phyloP scores from a whole-genome alignment of 148 eudicot genomes.

The Silene uniflora region DNA sequence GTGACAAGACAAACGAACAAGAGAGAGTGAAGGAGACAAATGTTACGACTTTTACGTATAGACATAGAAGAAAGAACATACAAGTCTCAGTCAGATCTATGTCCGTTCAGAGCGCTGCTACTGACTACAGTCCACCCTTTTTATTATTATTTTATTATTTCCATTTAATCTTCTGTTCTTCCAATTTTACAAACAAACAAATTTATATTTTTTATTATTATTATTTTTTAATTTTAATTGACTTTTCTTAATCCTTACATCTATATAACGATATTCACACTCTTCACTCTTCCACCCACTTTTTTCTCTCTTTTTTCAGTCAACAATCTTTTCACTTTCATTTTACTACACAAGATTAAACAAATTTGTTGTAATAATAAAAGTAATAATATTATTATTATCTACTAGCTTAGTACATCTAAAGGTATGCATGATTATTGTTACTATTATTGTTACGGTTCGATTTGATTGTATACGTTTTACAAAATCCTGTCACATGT shows the following conservation, averaged over 20 bases:
- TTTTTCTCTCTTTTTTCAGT: constrained; percentile 11
- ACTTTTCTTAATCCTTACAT: background rate
- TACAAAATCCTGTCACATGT: no score
- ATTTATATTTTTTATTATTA: no score
- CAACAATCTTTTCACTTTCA: constrained; percentile 4
- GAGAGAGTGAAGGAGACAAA: constrained; percentile 29
- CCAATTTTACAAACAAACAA: background rate
- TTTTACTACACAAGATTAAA: no score
- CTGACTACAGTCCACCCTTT: background rate
- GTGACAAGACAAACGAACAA: background rate
- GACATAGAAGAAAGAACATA: constrained; percentile 17
- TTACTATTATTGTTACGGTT: no score
- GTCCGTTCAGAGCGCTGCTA: constrained; percentile 19
- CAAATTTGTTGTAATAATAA: no score
- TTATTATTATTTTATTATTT: no score
- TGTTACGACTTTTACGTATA: constrained; percentile 31
- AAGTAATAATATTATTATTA: no score
- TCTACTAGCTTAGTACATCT: no score
- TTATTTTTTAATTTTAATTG: no score
- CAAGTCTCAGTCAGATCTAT: constrained; percentile 30
- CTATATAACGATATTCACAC: constrained; percentile 23
- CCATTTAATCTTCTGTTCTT: no score
- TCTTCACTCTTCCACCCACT: constrained; percentile 16
- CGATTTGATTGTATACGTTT: no score
- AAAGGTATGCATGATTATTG: no score